A percentile compares a stretch with the other conserved stretches of the same genome.
These are phyloP conservation scores for Tolypocladium inflatum DNA, from an alignment of 2,329 filamentous ascomycete species.

Conservation along the genomic window DNA sequence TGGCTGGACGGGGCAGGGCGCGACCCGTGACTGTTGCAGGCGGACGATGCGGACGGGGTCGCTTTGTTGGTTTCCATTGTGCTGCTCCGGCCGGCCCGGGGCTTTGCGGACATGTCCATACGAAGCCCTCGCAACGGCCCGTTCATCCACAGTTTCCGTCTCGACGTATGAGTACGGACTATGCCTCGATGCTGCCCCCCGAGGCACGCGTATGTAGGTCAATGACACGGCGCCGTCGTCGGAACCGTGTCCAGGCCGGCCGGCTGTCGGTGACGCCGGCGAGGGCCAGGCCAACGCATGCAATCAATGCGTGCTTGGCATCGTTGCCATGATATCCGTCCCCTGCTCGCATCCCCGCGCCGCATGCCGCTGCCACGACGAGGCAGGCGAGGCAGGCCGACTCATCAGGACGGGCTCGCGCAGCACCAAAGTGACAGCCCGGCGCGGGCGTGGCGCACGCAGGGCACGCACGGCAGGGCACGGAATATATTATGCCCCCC, in stretches of 20 bases:
- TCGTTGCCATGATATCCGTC: not conserved
- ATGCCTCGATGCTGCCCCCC: too few species aligned
- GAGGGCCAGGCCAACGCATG: not conserved
- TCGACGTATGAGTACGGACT: not conserved
- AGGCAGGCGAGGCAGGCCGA: not conserved
- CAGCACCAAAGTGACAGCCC: not conserved
- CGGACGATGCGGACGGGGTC: not conserved
- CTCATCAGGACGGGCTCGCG: not conserved
- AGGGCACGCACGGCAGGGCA: not conserved
- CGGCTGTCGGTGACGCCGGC: constrained; percentile 1
- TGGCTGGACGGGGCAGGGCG: too few species aligned
- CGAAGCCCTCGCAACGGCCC: not conserved
- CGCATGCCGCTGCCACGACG: not conserved
- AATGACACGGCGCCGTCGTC: not conserved
- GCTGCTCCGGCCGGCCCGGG: not conserved
- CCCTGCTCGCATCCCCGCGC: not conserved
- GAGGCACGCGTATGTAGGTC: not conserved
- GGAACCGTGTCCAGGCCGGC: not conserved
- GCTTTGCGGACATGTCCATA: not conserved
- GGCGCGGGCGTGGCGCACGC: not conserved
- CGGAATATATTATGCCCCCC: not conserved
- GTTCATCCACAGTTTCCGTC: not conserved
- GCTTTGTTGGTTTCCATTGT: not conserved
- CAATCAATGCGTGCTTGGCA: not conserved
- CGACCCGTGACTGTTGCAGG: not conserved